A percentile compares a stretch with the other conserved stretches of the same genome.
Evolutionary conservation across 345 rosid species (phyloP).

Genomic region (Triadica sebifera): DNA sequence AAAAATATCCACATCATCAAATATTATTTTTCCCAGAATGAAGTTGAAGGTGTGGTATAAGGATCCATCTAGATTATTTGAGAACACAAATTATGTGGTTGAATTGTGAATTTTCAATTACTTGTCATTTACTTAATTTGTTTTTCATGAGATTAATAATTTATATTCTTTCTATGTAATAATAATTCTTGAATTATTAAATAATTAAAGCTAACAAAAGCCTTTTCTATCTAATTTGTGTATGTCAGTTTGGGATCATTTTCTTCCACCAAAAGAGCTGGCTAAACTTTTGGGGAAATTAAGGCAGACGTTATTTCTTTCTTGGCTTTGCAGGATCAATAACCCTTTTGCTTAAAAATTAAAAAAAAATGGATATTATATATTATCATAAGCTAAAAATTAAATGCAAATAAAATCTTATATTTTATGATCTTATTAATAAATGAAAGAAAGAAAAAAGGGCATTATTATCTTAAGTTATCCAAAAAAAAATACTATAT

Average conservation of each 20-base stretch:
- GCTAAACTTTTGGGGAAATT: not conserved
- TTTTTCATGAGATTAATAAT: not conserved
- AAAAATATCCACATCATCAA: not conserved
- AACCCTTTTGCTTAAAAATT: constrained; percentile 2
- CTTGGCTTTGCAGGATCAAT: constrained; percentile 7
- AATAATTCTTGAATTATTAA: not conserved
- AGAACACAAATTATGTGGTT: not conserved
- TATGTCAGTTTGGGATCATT: not conserved
- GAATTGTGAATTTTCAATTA: not conserved
- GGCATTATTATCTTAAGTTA: not conserved
- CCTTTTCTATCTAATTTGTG: not conserved
- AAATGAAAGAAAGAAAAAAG: not conserved
- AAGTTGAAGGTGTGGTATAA: not conserved
- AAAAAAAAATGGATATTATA: too few relatives aligned
- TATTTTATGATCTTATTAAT: not conserved
- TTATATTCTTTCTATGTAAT: not conserved
- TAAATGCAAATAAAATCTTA: not conserved
- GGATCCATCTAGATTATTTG: not conserved
- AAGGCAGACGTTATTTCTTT: not conserved
- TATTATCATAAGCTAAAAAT: not conserved
- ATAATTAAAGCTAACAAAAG: too few relatives aligned
- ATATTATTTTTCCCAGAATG: not conserved
- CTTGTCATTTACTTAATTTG: not conserved
- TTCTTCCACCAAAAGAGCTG: not conserved
- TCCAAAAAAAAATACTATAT: constrained; percentile 1